phyloP scores from a whole-genome alignment of 2,329 filamentous ascomycete species.

The Ophiostoma triangulosporum region DNA sequence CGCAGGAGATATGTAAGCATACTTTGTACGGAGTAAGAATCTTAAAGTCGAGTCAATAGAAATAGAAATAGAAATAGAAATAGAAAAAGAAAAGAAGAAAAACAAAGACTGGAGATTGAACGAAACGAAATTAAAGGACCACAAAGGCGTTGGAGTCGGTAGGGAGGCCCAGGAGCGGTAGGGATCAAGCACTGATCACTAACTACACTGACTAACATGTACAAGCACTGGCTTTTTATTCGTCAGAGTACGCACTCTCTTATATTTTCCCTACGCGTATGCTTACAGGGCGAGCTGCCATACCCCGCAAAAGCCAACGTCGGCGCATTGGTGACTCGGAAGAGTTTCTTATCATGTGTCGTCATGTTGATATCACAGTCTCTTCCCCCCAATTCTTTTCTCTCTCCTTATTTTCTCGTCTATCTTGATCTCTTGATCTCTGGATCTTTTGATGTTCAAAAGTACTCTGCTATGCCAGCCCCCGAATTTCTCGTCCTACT shows the following conservation, averaged over 20 bases:
- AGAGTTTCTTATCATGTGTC: too few species aligned
- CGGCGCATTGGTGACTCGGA: neutral
- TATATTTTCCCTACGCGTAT: too few species aligned
- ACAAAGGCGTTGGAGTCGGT: neutral
- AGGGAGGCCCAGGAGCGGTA: neutral
- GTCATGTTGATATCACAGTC: neutral
- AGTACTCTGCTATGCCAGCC: too few species aligned
- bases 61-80: neutral
- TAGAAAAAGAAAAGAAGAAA: neutral
- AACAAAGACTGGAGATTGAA: conserved; percentile 1
- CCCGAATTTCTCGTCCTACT: too few species aligned
- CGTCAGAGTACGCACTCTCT: too few species aligned
- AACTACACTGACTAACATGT: too few species aligned
- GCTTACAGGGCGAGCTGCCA: conserved; percentile 3
- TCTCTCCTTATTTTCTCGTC: neutral
- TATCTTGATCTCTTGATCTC: neutral
- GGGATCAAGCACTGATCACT: too few species aligned
- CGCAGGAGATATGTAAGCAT: too few species aligned
- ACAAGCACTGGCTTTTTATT: too few species aligned
- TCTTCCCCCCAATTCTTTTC: neutral
- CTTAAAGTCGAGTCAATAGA: too few species aligned
- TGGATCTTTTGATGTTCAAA: neutral
- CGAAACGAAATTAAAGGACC: conserved; percentile 11
- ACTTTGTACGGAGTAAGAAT: too few species aligned
- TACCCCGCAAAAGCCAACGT: conserved; percentile 8